Evolutionary conservation across 768 basidiomycete species (phyloP), one percentile per base, ranked within the genome.

Genomic region (Trametes cubensis): DNA sequence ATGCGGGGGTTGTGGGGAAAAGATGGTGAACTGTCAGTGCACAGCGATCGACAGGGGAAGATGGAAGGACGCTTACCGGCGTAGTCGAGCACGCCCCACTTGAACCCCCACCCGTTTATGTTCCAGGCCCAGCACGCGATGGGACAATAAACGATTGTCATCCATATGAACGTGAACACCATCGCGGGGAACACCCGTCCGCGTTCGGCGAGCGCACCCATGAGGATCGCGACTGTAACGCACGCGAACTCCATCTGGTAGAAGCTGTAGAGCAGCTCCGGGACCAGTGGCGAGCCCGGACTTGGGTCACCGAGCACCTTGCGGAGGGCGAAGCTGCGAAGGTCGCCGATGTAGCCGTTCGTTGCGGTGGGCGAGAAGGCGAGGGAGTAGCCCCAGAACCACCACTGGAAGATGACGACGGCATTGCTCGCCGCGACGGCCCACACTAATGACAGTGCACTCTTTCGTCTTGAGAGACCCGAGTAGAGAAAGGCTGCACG

Each of bases 191-290:
- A 78, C 39, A 95, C 84, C 49, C 92, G 83, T 1, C 92, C 91
- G 58, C 94, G 89, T 75, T 95, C 94, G 6, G 94, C 94, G 52
- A 92, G 82, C 10, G 90, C 88, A 46, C 89, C 89, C 81, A 90
- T 79, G 26, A 92, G 72, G 52, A 92, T 91, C 14, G 79, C 87
- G 17, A 88, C 87, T 1, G 91, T 93, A 18, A 94, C 90, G 58
- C 87, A 89, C 21, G 86, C 89, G 71, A 91, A 93, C 75, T 90
- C 89, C 87, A 90, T 88, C 71, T 92, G 90, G 78, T 90, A 94
- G 75, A 94, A 88, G 67, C 84, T 85, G 78, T 91, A 95, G 30
- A 95, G 79, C 50, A 95, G 78, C 58, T 87, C 87, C 10, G 94
- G 94, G 59, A 95, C 85, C 44, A 92, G 81, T 42, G 88, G 86